Evolutionary conservation across 148 eudicot genomes (phyloP).

Genomic region (Vaccinium macrocarpon): DNA sequence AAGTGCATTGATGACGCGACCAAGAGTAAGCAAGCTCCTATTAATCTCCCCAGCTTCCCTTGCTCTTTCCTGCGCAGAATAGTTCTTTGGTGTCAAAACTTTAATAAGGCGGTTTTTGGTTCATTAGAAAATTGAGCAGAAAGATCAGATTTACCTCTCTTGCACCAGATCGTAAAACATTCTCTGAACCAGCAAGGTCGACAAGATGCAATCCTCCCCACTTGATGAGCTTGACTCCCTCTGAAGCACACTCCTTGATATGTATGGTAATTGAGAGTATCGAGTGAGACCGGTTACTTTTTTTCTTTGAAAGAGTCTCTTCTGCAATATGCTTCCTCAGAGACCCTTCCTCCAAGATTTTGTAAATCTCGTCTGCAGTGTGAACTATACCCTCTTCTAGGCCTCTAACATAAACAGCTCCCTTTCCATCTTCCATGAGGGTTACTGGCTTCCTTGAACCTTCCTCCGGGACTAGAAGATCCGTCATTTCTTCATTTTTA

Average conservation of each 20-base stretch:
- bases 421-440: conserved; percentile 54
- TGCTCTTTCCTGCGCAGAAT: conserved; percentile 37
- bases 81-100: background rate
- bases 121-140: background rate
- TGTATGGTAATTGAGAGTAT: conserved; percentile 42
- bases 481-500: conserved; percentile 45
- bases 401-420: conserved; percentile 39
- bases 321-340: conserved; percentile 31
- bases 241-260: conserved; percentile 30
- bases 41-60: conserved; percentile 61
- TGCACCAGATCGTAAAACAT: conserved; percentile 43
- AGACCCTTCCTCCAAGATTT: conserved; percentile 37
- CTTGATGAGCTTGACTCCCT: conserved; percentile 39
- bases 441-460: conserved; percentile 26
- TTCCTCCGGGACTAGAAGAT: conserved; percentile 36
- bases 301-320: conserved; percentile 34
- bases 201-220: conserved; percentile 50
- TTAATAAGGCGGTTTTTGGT: background rate
- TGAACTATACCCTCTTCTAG: conserved; percentile 36
- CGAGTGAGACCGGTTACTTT: conserved; percentile 52
- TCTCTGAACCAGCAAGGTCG: conserved; percentile 57
- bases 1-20: conserved; percentile 48
- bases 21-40: conserved; percentile 56
- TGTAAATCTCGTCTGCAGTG: conserved; percentile 30
- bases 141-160: conserved; percentile 28